Evolutionary conservation across 1,139 yeast species (phyloP).

Genomic region (Diutina sp.): DNA sequence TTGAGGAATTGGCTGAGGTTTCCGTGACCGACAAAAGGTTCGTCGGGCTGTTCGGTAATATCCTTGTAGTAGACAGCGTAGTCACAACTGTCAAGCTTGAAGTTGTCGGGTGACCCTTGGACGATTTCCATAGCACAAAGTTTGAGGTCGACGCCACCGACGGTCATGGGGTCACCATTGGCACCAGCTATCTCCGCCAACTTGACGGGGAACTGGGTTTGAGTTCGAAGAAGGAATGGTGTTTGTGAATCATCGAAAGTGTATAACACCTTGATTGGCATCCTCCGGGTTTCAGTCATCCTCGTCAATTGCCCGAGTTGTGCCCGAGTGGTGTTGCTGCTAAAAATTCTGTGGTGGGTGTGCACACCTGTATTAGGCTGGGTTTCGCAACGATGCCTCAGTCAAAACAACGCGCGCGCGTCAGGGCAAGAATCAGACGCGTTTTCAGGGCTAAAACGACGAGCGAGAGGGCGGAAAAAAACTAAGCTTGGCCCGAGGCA

Average conservation of each 20-base stretch:
- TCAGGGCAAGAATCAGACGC: neutral
- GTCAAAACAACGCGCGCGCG: neutral
- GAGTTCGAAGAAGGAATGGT: constrained; percentile 46
- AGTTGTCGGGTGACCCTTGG: constrained; percentile 46
- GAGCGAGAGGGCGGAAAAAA: neutral
- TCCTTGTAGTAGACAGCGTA: constrained; percentile 65
- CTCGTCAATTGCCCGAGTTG: neutral
- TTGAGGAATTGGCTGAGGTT: constrained; percentile 33
- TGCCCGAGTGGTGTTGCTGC: neutral
- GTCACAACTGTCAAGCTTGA: constrained; percentile 34
- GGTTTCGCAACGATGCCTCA: neutral
- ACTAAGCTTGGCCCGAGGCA: neutral
- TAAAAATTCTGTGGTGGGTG: neutral
- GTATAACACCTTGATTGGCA: constrained; percentile 46
- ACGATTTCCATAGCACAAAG: constrained; percentile 38
- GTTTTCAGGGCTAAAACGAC: neutral
- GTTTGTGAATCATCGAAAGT: constrained; percentile 46
- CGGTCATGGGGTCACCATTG: constrained; percentile 23
- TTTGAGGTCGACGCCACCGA: constrained; percentile 46
- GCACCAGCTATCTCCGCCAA: constrained; percentile 28
- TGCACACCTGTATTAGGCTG: neutral
- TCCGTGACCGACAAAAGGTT: constrained; percentile 68
- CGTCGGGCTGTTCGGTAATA: constrained; percentile 58
- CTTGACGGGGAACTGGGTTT: constrained; percentile 29
- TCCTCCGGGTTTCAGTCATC: constrained; percentile 14